Base-by-base conservation (phyloP, 345 rosid genomes). In the Erysimum cheiranthoides region DNA sequence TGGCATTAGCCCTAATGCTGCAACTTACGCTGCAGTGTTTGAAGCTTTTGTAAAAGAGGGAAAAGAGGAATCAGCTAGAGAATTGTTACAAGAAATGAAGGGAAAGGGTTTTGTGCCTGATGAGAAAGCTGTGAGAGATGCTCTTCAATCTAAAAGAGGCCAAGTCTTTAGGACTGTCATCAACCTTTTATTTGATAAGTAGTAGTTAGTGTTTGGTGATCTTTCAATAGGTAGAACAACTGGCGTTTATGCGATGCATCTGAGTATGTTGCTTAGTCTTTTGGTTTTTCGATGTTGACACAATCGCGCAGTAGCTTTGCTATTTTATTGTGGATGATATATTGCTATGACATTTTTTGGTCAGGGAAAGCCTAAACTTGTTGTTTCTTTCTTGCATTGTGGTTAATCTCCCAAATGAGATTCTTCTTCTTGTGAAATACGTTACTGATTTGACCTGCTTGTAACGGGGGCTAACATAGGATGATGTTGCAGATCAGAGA, bases 401-500 rank as follows among this genome's bases (percentile, higher is more conserved):
- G 49, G n/a, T 68, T 75, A 49, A 5, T 8, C 13, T 42, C 3
- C 5, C 4, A 32, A 2, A 31, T 60, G 56, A 51, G 38, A 50
- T 53, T 53, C 18, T 43, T 52, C 32, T n/a, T 53, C 28, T 16
- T 27, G 59, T 53, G 17, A 12, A 43, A 53, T 38, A 52, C 10
- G 14, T 30, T 18, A 57, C 17, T 62, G 52, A 32, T 4, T 5
- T 42, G 31, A 13, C 10, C 4, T 51, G 56, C 6, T 65, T 47
- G 40, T 36, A 8, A 28, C 21, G 53, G 68, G 43, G 58, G 47
- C 50, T 77, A 46, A 77, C 21, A 21, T 39, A 36, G 12, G 54
- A 42, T 72, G 9, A 66, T 59, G 34, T 59, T 72, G 59, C 86
- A 91, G 97, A 83, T 86, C 98, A 57, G 98, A 94, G 76, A 94